Evolutionary conservation across 2,329 filamentous ascomycete genomes (phyloP), one percentile per base, ranked within the genome.

Genomic region (Phaeosphaeriaceae sp.): DNA sequence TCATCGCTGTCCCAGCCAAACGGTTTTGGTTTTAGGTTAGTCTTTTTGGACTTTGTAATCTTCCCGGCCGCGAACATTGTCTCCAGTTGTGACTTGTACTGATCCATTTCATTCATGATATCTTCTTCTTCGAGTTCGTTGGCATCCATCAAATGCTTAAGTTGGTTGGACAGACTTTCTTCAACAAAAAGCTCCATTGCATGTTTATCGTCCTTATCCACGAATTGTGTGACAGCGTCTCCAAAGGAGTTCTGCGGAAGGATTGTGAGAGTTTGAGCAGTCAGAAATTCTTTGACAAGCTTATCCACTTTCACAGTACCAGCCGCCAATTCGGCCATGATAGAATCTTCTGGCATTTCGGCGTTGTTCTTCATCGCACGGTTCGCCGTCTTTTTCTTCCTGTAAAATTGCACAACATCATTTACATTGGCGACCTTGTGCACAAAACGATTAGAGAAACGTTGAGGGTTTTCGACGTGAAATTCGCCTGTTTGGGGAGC

Each of bases 191-290:
- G 71, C 54, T 77, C 71, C 86, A 97, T 91, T 2, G 91, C 91
- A 63, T 94, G 87, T 68, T 92, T 96, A 76, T 99, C 94, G 59
- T 96, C 91, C 61, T 97, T 97, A 70, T 92, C 87, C 20, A 99
- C 91, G 63, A 94, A 99, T 53, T 96, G 89, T 38, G 87, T 87
- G 4, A 99, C 91, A 0, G 94, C 94, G 66, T 97, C 92, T 13
- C 92, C 89, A 66, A 99, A 97, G 0, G 88, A 89, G 23, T 92
- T 94, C 64, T 96, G 90, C 0, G 94, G 94, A 0, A 99, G 81
- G 40, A 99, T 94, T 49, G 92, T 96, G 26, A 99, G 83, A 0
- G 90, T 92, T 65, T 97, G 92, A 0, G 90, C 89, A 0, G 84
- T 84, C 2, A 99, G 82, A 63, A 92, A 97, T 60, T 97, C 92